A percentile compares a stretch with the other conserved stretches of the same genome.
These are phyloP conservation scores for Nannizziopsis barbatae DNA, from an alignment of 2,329 filamentous ascomycete species.

Conservation along the genomic window DNA sequence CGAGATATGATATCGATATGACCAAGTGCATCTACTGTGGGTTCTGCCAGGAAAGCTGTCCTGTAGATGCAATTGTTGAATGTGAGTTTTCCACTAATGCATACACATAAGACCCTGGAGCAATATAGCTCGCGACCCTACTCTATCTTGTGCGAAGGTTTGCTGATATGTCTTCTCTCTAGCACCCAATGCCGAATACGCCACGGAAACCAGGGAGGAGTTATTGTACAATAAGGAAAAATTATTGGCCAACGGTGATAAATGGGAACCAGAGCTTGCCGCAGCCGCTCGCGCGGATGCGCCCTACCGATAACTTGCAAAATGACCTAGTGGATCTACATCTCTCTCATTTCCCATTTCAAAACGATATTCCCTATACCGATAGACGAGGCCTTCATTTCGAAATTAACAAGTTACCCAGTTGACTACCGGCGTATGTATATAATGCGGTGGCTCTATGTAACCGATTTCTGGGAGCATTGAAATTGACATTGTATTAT, in stretches of 20 bases:
- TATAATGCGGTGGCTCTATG: slow-evolving; percentile 5
- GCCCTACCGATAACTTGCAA: slow-evolving; percentile 60
- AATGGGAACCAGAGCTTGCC: slow-evolving; percentile 96
- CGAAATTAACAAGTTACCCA: neutral
- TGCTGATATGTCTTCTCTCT: slow-evolving; percentile 3
- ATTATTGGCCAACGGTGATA: slow-evolving; percentile 76
- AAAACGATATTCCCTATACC: neutral
- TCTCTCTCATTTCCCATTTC: neutral
- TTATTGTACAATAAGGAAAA: slow-evolving; percentile 98
- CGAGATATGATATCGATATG: slow-evolving; percentile 99
- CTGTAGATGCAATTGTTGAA: slow-evolving; percentile 86
- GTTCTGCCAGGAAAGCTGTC: slow-evolving; percentile 97
- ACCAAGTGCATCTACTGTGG: slow-evolving; percentile 99
- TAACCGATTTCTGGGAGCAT: neutral
- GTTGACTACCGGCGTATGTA: slow-evolving; percentile 5
- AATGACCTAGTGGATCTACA: neutral
- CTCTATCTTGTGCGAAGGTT: neutral
- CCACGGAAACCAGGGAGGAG: slow-evolving; percentile 76
- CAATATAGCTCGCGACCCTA: neutral
- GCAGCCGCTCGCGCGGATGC: slow-evolving; percentile 86
- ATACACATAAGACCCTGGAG: neutral
- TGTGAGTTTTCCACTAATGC: slow-evolving; percentile 34
- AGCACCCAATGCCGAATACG: slow-evolving; percentile 63
- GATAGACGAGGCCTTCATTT: neutral
- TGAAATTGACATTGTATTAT: neutral